Conservation (phyloP, 768 basidiomycete genomes). For the Lactifluus volemus region DNA sequence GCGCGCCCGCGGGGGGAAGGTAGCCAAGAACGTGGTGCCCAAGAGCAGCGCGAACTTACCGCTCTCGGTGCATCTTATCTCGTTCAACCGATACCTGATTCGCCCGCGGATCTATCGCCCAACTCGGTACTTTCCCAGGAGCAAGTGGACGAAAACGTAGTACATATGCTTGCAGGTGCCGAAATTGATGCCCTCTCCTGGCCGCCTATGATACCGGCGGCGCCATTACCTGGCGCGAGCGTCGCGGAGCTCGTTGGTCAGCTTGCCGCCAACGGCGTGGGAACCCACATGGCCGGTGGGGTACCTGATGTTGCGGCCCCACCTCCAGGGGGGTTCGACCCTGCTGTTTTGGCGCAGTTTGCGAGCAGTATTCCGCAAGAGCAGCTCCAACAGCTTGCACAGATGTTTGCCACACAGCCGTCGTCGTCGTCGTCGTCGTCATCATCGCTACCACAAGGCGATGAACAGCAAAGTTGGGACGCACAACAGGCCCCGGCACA, state of each 20-base stretch:
- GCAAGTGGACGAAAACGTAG: constrained; percentile 54
- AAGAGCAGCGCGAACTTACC: constrained; percentile 73
- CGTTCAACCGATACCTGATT: constrained; percentile 66
- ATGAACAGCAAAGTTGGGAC: constrained; percentile 18
- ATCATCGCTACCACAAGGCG: no score
- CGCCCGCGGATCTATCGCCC: constrained; percentile 58
- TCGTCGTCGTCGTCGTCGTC: background rate
- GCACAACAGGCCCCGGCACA: constrained; percentile 9
- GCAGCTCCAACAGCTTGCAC: constrained; percentile 20
- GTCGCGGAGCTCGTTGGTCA: constrained; percentile 66
- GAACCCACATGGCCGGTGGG: constrained; percentile 23
- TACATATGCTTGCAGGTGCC: constrained; percentile 59
- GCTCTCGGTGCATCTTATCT: constrained; percentile 72
- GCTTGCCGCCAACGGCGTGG: constrained; percentile 35
- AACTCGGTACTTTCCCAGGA: constrained; percentile 47
- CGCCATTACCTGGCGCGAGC: constrained; percentile 32
- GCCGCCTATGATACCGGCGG: constrained; percentile 26
- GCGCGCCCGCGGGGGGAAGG: constrained; percentile 47
- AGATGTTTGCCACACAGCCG: constrained; percentile 23
- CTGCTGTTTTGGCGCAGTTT: constrained; percentile 5
- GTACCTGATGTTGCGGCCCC: constrained; percentile 27
- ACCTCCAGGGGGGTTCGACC: constrained; percentile 27
- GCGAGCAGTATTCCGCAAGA: constrained; percentile 19
- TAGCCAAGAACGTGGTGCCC: constrained; percentile 59
- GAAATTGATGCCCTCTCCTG: constrained; percentile 63